phyloP scores from a whole-genome alignment of 345 rosid genomes.

The Atalantia buxifolia region DNA sequence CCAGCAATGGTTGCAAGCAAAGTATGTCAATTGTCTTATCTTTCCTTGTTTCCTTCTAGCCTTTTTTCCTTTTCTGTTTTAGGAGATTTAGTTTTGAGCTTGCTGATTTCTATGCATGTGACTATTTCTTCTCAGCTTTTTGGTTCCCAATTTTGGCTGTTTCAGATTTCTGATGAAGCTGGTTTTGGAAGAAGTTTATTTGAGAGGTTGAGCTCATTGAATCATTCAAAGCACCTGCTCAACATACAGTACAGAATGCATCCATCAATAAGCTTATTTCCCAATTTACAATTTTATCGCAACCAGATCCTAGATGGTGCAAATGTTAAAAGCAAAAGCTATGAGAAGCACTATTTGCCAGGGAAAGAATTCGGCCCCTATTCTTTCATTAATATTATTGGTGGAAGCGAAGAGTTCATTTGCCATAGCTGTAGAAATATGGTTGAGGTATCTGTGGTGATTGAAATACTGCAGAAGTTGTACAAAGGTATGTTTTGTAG shows the following conservation, averaged over 20 bases:
- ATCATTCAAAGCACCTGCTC: constrained; percentile 46
- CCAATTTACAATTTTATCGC: constrained; percentile 44
- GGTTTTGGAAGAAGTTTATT: constrained; percentile 68
- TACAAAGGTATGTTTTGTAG: constrained; percentile 30
- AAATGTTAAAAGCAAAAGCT: too few species aligned
- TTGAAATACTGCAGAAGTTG: constrained; percentile 27
- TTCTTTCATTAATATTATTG: constrained; percentile 36
- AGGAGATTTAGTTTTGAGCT: background rate
- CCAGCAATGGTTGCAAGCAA: constrained; percentile 47
- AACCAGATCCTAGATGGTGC: constrained; percentile 45
- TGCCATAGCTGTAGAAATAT: constrained; percentile 31
- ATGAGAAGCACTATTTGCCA: constrained; percentile 27
- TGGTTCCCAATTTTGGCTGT: background rate
- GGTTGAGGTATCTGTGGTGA: constrained; percentile 45
- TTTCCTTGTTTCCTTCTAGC: background rate
- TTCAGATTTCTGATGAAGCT: constrained; percentile 32
- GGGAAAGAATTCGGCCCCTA: constrained; percentile 44
- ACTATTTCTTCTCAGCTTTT: background rate
- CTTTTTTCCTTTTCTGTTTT: background rate
- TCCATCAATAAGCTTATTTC: constrained; percentile 59
- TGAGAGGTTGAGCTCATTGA: constrained; percentile 44
- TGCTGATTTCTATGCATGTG: background rate
- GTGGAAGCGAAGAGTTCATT: constrained; percentile 27
- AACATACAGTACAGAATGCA: constrained; percentile 74
- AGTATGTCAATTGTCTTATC: constrained; percentile 16